Conservation (phyloP, 306 rosid species). For the Quercus ilex region DNA sequence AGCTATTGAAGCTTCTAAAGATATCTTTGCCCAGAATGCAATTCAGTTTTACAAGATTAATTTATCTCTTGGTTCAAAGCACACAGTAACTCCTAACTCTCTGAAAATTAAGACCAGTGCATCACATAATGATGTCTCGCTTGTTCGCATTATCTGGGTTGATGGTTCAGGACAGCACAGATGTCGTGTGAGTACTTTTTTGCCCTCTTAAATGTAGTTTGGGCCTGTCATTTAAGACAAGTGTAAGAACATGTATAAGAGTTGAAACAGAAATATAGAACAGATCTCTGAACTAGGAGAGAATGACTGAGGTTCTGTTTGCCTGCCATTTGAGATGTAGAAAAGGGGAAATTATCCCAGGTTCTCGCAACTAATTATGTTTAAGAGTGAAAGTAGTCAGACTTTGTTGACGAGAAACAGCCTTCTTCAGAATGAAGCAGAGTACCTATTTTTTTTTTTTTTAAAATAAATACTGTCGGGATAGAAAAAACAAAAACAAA, state of each 20-base stretch:
- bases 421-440: background rate
- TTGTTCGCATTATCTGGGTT: conserved; percentile 81
- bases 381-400: background rate
- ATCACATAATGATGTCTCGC: conserved; percentile 27
- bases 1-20: conserved; percentile 76
- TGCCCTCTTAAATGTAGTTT: conserved; percentile 9
- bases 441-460: background rate
- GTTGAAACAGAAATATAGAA: background rate
- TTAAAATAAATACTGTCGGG: background rate
- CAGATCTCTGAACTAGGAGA: background rate
- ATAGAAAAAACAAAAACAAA: background rate
- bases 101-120: conserved; percentile 28
- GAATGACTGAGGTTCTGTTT: background rate
- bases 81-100: conserved; percentile 17
- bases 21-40: conserved; percentile 71
- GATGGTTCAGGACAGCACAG: conserved; percentile 90
- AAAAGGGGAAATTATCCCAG: background rate
- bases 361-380: background rate
- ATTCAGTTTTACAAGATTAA: conserved; percentile 63
- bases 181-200: conserved; percentile 70
- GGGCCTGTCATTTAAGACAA: background rate
- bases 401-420: background rate
- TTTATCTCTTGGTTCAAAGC: conserved; percentile 25
- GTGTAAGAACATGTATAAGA: background rate
- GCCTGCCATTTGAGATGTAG: background rate